phyloP scores from a whole-genome alignment of 805 yeast genomes.

The Candida peoriensis region DNA sequence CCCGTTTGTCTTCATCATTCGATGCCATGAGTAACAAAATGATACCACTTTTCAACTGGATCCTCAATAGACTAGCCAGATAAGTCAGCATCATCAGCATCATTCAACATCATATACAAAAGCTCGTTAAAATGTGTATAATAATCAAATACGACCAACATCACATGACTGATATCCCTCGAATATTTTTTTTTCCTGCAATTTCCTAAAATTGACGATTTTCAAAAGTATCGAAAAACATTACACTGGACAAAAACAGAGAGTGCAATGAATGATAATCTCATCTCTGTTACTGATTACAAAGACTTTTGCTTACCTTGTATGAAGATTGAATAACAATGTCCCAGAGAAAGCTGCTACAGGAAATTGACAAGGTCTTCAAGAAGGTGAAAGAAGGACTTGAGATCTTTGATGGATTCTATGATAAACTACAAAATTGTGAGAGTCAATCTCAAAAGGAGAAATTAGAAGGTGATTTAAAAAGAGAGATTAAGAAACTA shows the following conservation, averaged over 20 bases:
- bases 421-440: constrained; percentile 77
- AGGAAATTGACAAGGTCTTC: constrained; percentile 88
- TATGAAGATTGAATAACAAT: constrained; percentile 16
- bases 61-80: too few species aligned
- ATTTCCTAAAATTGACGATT: neutral
- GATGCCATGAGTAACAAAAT: too few species aligned
- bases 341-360: constrained; percentile 44
- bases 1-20: constrained; percentile 13
- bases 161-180: too few species aligned
- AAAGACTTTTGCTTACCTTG: neutral
- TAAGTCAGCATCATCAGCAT: too few species aligned
- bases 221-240: neutral
- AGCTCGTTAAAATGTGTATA: too few species aligned
- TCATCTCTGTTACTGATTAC: neutral
- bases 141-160: too few species aligned
- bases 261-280: neutral
- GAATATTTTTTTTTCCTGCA: too few species aligned
- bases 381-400: constrained; percentile 92
- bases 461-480: constrained; percentile 85
- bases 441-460: constrained; percentile 88
- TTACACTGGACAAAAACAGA: neutral
- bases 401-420: constrained; percentile 74
- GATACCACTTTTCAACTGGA: too few species aligned
- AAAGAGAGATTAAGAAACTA: constrained; percentile 90
- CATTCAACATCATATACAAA: too few species aligned